These are phyloP conservation scores for Colletotrichum chlorophyti DNA, from an alignment of 2,329 filamentous ascomycete genomes.

Conservation along the genomic window DNA sequence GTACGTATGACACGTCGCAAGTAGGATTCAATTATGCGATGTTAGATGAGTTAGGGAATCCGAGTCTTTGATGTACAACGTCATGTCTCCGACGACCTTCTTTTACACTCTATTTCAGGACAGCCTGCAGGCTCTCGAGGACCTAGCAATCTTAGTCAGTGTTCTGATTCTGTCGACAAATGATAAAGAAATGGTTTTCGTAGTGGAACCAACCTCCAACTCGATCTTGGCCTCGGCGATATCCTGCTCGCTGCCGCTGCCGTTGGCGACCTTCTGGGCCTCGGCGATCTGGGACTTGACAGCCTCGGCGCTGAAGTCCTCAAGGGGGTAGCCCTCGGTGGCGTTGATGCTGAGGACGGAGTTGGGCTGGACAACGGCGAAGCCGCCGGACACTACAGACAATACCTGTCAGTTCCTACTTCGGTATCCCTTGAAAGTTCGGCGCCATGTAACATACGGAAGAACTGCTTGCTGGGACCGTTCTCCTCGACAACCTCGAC, in stretches of 20 bases:
- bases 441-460: conserved; percentile 71
- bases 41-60: conserved; percentile 31
- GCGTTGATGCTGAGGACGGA: conserved; percentile 97
- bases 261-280: conserved; percentile 92
- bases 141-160: too few species aligned
- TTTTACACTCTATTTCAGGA: conserved; percentile 75
- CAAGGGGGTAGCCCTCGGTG: conserved; percentile 90
- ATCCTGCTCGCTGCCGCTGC: conserved; percentile 93
- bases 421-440: conserved; percentile 27
- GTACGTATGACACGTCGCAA: conserved; percentile 27
- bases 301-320: conserved; percentile 94
- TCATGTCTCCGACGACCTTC: conserved; percentile 38
- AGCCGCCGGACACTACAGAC: conserved; percentile 87
- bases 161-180: too few species aligned
- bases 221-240: conserved; percentile 99
- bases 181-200: too few species aligned
- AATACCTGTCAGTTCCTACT: conserved; percentile 23
- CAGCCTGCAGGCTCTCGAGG: conserved; percentile 82
- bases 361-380: conserved; percentile 95
- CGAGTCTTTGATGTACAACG: conserved; percentile 49
- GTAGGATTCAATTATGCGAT: conserved; percentile 31
- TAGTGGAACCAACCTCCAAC: conserved; percentile 75
- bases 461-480: conserved; percentile 92
- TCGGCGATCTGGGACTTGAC: conserved; percentile 91
- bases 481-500: conserved; percentile 95